phyloP scores from a whole-genome alignment of 2,329 filamentous ascomycete genomes.

The Aspergillus uvarum region DNA sequence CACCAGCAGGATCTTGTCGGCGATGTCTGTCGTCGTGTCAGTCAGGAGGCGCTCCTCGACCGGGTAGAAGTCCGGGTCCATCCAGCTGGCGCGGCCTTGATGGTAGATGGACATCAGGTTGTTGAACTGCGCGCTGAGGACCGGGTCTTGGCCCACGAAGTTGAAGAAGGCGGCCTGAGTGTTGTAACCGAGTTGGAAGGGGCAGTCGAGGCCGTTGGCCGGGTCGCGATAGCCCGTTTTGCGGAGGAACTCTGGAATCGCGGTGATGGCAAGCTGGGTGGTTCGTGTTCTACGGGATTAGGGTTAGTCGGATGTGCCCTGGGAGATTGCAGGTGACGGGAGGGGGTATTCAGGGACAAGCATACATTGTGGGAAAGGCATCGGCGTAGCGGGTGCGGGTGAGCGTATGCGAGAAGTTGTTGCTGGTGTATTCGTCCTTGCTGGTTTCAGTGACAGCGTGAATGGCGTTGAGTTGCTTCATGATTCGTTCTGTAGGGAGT shows the following conservation, averaged over 20 bases:
- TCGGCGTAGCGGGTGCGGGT: conserved; percentile 24
- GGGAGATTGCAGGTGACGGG: too few species aligned
- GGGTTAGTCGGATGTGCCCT: neutral
- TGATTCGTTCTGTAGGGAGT: conserved; percentile 21
- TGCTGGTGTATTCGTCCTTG: conserved; percentile 33
- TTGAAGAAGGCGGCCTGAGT: too few species aligned
- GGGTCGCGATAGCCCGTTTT: conserved; percentile 28
- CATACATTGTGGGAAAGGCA: conserved; percentile 29
- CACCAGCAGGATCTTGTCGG: conserved; percentile 31
- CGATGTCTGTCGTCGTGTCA: too few species aligned
- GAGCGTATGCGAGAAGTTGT: conserved; percentile 33
- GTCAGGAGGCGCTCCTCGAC: too few species aligned
- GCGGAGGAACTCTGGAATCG: conserved; percentile 24
- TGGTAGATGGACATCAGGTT: too few species aligned
- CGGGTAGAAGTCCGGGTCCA: too few species aligned
- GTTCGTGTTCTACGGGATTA: conserved; percentile 14
- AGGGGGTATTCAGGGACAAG: neutral
- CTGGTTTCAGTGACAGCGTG: conserved; percentile 35
- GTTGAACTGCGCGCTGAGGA: too few species aligned
- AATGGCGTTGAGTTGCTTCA: conserved; percentile 34
- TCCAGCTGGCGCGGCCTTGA: too few species aligned
- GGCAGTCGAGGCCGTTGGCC: conserved; percentile 19
- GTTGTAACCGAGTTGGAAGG: conserved; percentile 19
- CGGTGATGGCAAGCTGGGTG: conserved; percentile 17
- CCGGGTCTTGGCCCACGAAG: too few species aligned